These are phyloP conservation scores for Ophiostoma quercus DNA, from an alignment of 2,329 filamentous ascomycete species.

Conservation along the genomic window DNA sequence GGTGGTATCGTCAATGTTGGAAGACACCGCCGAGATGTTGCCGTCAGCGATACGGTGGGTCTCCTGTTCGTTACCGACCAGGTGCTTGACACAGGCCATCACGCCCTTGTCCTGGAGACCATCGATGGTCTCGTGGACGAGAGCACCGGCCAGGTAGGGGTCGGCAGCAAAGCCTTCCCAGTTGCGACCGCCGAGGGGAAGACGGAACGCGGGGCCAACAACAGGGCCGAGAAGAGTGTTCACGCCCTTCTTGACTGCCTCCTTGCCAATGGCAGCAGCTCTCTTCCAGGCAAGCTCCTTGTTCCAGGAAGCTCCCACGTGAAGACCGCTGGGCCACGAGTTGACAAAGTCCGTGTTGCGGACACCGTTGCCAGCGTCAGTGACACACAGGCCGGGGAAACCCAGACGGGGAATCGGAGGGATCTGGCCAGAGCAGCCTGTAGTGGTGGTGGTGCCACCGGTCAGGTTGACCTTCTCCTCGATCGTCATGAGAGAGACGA, in stretches of 20 bases:
- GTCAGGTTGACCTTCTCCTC: constrained; percentile 66
- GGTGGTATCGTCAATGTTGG: constrained; percentile 43
- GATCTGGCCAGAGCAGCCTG: constrained; percentile 45
- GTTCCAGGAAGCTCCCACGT: constrained; percentile 57
- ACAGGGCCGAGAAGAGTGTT: constrained; percentile 71
- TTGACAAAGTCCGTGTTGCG: constrained; percentile 42
- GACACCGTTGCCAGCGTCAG: constrained; percentile 44
- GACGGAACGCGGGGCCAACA: constrained; percentile 59
- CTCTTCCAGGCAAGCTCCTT: constrained; percentile 61
- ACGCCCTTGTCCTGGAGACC: constrained; percentile 69
- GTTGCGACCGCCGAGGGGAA: constrained; percentile 57
- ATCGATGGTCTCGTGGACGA: constrained; percentile 51
- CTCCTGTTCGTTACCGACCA: constrained; percentile 48
- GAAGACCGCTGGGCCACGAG: constrained; percentile 40
- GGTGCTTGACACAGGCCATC: constrained; percentile 58
- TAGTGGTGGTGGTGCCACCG: constrained; percentile 57
- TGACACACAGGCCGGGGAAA: constrained; percentile 43
- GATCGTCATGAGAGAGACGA: constrained; percentile 66
- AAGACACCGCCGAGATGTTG: constrained; percentile 42
- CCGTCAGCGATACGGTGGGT: constrained; percentile 48
- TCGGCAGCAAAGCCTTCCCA: constrained; percentile 51
- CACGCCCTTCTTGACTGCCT: constrained; percentile 71
- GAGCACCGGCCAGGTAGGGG: constrained; percentile 54
- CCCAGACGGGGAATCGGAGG: constrained; percentile 36
- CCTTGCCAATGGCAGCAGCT: constrained; percentile 67